phyloP scores from a whole-genome alignment of 75 land plant species.

The Picea glauca region DNA sequence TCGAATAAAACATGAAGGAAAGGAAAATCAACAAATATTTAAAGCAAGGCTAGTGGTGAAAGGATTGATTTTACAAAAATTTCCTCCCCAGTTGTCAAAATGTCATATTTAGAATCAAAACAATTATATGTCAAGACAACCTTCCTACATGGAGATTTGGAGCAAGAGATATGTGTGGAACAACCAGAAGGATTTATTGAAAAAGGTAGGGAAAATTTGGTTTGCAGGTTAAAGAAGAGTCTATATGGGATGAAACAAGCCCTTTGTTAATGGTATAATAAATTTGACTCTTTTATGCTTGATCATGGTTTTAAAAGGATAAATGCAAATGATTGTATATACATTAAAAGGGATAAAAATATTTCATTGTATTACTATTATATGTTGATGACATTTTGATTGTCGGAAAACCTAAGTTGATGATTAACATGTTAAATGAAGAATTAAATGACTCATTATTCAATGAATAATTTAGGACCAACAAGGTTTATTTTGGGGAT shows the following conservation, averaged over 20 bases:
- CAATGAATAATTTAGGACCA: not conserved
- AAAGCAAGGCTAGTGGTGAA: constrained; percentile 5
- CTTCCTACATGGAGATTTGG: constrained; percentile 9
- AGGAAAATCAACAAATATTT: not conserved
- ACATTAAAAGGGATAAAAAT: not conserved
- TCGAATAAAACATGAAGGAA: constrained; percentile 4
- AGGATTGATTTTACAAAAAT: constrained; percentile 12
- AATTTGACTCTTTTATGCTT: not conserved
- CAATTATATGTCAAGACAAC: constrained; percentile 10
- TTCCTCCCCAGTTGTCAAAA: not conserved
- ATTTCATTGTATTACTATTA: not conserved
- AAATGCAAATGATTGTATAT: not conserved
- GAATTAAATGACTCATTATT: not conserved
- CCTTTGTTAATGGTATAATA: not conserved
- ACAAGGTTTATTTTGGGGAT: not conserved
- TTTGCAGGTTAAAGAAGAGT: not conserved
- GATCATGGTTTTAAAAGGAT: not conserved
- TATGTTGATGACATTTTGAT: not conserved
- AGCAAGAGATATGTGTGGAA: constrained; percentile 6
- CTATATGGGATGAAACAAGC: not conserved
- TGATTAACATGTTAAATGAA: not conserved
- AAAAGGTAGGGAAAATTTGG: not conserved
- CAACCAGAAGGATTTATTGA: constrained; percentile 12
- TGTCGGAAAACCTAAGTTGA: not conserved
- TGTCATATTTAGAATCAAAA: constrained; percentile 6